Evolutionary conservation across 805 yeast species (phyloP), one percentile per base, ranked within the genome.

Genomic region (Ogataea angusta): DNA sequence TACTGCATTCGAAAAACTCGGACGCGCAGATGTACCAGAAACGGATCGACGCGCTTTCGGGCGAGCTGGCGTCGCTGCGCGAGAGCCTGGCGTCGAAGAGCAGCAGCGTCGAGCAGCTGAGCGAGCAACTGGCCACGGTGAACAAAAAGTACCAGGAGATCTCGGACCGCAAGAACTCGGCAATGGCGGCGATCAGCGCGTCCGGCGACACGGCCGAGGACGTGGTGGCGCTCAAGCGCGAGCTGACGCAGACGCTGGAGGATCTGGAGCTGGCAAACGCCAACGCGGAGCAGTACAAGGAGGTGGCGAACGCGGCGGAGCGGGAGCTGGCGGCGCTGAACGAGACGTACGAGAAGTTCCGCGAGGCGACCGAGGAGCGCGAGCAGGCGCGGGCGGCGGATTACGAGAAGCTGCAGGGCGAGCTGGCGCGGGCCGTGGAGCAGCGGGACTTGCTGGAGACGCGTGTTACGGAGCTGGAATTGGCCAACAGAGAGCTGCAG

Each of bases 251-350:
- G 42, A 65, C 82, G 7, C 68, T 72, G 38, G 66, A 69, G 32
- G 86, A 82, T 40, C 68, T 83, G 40, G 73, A 70, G 16, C 64
- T 74, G 12, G 76, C 86, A 1, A 75, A 75, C 48, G 66, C 73
- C n/a, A 78, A 73, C 51, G 71, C 76, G 8, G 69, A 69, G n/a
- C 80, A 82, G 49, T 75, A 81, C 56, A 76, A 80, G 42, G 67
- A 66, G n/a, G 70, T 86, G 29, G 80, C 89, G 0, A 62, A 63
- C 37, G 77, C 84, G 10, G 77, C 87, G 3, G 95, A 86, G 54
- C 76, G 74, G 38, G 78, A 89, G 5, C 66, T 86, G 27, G 61
- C 65, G 27, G 67, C 71, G 33, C 66, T 85, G 44, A 78, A 76
- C 21, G 64, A 66, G 15, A 67, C 81, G 1, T 82, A 73, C 55